Conservation (phyloP, 176 grass and related monocot species). For the Triticum timopheevii region DNA sequence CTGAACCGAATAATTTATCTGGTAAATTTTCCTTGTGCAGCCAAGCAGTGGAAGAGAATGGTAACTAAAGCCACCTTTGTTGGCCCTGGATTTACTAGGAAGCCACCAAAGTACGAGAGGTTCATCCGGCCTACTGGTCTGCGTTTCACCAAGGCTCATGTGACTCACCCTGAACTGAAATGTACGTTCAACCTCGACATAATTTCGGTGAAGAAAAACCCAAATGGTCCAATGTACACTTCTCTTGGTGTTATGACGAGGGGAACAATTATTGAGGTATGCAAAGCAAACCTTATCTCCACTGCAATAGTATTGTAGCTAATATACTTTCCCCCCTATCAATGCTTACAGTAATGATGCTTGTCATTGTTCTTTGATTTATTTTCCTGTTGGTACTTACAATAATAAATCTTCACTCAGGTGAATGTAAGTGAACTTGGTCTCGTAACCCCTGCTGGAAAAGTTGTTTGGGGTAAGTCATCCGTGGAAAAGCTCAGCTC, state of each 20-base stretch:
- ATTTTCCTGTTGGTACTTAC: not conserved
- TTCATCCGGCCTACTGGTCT: conserved; percentile 83
- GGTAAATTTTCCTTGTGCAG: conserved; percentile 36
- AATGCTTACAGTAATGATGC: not conserved
- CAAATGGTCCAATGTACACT: conserved; percentile 91
- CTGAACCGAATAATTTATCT: not conserved
- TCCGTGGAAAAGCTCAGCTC: not conserved
- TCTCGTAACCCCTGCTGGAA: conserved; percentile 90
- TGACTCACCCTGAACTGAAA: conserved; percentile 87
- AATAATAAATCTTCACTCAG: conserved; percentile 32
- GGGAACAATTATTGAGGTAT: conserved; percentile 95
- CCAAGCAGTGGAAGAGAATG: conserved; percentile 98
- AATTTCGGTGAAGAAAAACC: conserved; percentile 94
- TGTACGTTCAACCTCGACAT: conserved; percentile 93
- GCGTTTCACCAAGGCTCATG: conserved; percentile 87
- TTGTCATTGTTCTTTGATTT: not conserved
- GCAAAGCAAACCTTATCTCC: not conserved
- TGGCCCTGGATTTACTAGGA: conserved; percentile 88
- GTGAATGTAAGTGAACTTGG: conserved; percentile 94
- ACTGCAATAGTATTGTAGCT: not conserved
- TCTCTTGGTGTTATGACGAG: conserved; percentile 89
- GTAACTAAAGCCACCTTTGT: conserved; percentile 91
- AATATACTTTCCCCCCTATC: not conserved
- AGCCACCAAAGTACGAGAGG: conserved; percentile 85
- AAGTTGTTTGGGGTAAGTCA: conserved; percentile 91